Conservation (phyloP, 805 yeast genomes). For the Candida germanica region DNA sequence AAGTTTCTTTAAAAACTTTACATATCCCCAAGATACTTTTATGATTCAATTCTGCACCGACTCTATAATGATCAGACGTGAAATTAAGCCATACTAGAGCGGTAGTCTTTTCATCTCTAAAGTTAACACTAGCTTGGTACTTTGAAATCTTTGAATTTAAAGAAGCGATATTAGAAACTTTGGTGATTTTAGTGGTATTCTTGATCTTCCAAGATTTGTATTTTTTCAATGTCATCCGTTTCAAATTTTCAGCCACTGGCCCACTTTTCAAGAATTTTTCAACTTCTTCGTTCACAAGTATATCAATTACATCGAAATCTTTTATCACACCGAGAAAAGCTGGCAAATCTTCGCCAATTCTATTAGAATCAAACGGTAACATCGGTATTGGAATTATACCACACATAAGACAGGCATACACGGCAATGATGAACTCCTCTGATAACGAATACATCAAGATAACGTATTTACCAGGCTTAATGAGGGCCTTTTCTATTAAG, state of each 20-base stretch:
- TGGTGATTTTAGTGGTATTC: constrained; percentile 61
- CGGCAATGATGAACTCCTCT: constrained; percentile 80
- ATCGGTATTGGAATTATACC: constrained; percentile 79
- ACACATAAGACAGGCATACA: constrained; percentile 80
- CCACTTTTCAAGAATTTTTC: constrained; percentile 69
- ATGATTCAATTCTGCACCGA: constrained; percentile 59
- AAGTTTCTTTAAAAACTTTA: constrained; percentile 87
- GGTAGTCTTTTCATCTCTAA: constrained; percentile 40
- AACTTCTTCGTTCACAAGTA: constrained; percentile 76
- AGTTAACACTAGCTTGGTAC: constrained; percentile 38
- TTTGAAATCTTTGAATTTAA: constrained; percentile 44
- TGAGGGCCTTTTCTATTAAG: constrained; percentile 60
- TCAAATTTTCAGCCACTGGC: constrained; percentile 57
- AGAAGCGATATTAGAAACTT: constrained; percentile 34
- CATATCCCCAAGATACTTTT: constrained; percentile 70
- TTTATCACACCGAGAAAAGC: constrained; percentile 62
- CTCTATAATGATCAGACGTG: constrained; percentile 67
- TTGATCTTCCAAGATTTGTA: constrained; percentile 50
- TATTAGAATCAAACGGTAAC: constrained; percentile 62
- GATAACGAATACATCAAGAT: constrained; percentile 81
- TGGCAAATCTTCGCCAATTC: constrained; percentile 71
- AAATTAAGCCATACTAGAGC: constrained; percentile 67
- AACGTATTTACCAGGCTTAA: constrained; percentile 69
- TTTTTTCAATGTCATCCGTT: constrained; percentile 36
- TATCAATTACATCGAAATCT: constrained; percentile 66